Base-by-base conservation (phyloP, 2,329 filamentous ascomycete species). In the Acarospora socialis region DNA sequence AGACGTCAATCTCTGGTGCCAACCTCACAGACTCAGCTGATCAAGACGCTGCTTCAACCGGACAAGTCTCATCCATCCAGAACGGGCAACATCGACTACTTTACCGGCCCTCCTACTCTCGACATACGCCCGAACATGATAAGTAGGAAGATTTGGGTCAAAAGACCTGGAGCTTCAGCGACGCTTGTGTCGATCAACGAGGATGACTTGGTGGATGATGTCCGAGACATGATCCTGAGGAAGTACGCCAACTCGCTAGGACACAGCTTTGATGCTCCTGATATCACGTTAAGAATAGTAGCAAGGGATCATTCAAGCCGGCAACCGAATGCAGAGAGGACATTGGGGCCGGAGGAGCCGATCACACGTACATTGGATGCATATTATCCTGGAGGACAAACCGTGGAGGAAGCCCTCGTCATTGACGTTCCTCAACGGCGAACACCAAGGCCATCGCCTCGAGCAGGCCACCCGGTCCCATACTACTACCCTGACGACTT, bases 201-300 rank as follows among this genome's bases (percentile, higher is more conserved):
- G 48, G 83, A 92, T 47, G 84, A 93, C 50, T 61, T 95, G 46
- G 86, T 95, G 35, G 90, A 98, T 54, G 87, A 94, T 56, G 77
- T 93, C 39, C 79, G 87, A 46, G 90, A 94, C 45, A 73, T 83
- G 65, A 90, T 95, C 35, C 62, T 95, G 45, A 75, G 73, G 48
- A 95, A 95, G 61, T 98, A 95, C 55, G 74, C 76, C 46, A 95
- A 98, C 57, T 92, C 84, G 9, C 66, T 98, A 16, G 87, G 87
- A 30, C 76, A 76, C 45, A 80, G 70, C 32, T 94, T 86, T 54
- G 90, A 98, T 58, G 70, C 90, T 7, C 90, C 90, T 8, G 90
- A 98, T 54, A 70, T 98, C 36, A 75, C 71, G 7, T 65, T 95
- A 41, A 75, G 80, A 41, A 80, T 95, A 44, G 53, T 68, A 10